A percentile compares a stretch with the other conserved stretches of the same genome.
phyloP scores from a whole-genome alignment of 768 basidiomycete genomes.

The Tephrocybe rancida region DNA sequence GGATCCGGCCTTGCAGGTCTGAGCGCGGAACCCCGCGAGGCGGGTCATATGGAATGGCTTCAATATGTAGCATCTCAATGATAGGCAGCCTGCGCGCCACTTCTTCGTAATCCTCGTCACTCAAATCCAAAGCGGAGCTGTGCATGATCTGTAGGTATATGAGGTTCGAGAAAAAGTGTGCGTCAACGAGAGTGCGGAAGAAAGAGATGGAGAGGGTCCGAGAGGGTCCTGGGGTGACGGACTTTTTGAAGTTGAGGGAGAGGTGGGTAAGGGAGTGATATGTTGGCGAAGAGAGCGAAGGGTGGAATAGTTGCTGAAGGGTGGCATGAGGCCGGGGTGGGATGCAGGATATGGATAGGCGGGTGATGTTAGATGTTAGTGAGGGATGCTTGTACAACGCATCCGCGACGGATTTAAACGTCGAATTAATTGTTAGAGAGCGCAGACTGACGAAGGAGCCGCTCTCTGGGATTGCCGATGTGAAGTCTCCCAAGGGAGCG shows the following conservation, averaged over 20 bases:
- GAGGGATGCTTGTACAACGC: background rate
- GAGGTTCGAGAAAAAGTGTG: background rate
- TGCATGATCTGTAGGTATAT: background rate
- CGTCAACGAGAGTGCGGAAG: background rate
- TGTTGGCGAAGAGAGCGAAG: background rate
- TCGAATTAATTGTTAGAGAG: background rate
- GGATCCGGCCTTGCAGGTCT: background rate
- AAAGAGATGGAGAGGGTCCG: background rate
- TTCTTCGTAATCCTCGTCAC: slow-evolving; percentile 5
- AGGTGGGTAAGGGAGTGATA: slow-evolving; percentile 2
- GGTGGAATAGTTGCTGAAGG: background rate
- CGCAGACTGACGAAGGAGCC: background rate
- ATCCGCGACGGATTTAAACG: background rate
- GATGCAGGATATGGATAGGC: background rate
- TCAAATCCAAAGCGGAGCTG: background rate
- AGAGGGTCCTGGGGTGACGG: background rate
- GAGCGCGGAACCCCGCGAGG: background rate
- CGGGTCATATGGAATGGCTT: background rate
- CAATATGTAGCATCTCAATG: background rate
- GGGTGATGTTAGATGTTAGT: slow-evolving; percentile 2
- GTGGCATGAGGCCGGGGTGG: background rate
- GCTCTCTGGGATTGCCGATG: background rate
- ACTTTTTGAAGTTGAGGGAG: background rate
- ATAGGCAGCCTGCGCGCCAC: background rate
- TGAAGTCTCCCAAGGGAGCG: background rate